These are phyloP conservation scores for Mycena polygramma DNA, from an alignment of 768 basidiomycete species.

Conservation along the genomic window DNA sequence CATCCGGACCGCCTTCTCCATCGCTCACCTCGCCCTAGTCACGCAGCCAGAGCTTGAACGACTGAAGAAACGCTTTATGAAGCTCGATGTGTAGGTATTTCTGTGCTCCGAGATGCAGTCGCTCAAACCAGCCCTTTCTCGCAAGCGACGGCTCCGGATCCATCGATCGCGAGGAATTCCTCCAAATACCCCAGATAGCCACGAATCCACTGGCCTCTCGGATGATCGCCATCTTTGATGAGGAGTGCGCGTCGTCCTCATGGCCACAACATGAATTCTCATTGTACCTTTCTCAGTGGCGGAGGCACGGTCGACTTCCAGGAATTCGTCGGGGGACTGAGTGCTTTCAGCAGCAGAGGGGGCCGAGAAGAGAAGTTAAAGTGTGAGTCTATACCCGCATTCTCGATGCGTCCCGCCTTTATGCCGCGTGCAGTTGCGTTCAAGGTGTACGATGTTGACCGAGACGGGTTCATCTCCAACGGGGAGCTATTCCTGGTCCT, in stretches of 20 bases:
- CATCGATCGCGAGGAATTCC: constrained; percentile 98
- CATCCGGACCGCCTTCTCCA: not conserved
- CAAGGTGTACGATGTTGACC: constrained; percentile 99
- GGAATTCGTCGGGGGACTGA: constrained; percentile 97
- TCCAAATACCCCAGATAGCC: constrained; percentile 99
- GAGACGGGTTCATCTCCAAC: constrained; percentile 98
- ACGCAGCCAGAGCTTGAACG: constrained; percentile 94
- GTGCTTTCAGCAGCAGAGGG: constrained; percentile 97
- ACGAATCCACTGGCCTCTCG: constrained; percentile 96
- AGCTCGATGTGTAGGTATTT: constrained; percentile 85
- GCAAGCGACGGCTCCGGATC: constrained; percentile 94
- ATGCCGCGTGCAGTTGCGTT: constrained; percentile 84
- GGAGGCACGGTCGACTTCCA: constrained; percentile 99
- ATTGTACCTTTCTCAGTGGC: constrained; percentile 67
- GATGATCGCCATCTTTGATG: constrained; percentile 99
- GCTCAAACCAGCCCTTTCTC: constrained; percentile 10
- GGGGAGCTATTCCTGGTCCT: constrained; percentile 98
- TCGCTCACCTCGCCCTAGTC: constrained; percentile 66
- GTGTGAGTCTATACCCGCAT: constrained; percentile 68
- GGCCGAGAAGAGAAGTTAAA: constrained; percentile 96
- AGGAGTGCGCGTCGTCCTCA: constrained; percentile 79
- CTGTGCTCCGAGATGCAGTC: not conserved
- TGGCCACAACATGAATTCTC: constrained; percentile 4
- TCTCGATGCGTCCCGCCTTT: constrained; percentile 17
- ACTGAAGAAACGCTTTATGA: constrained; percentile 99